A percentile compares a stretch with the other conserved stretches of the same genome.
Conservation (phyloP, 139 green algal species). For the Astrephomene gubernaculifera region DNA sequence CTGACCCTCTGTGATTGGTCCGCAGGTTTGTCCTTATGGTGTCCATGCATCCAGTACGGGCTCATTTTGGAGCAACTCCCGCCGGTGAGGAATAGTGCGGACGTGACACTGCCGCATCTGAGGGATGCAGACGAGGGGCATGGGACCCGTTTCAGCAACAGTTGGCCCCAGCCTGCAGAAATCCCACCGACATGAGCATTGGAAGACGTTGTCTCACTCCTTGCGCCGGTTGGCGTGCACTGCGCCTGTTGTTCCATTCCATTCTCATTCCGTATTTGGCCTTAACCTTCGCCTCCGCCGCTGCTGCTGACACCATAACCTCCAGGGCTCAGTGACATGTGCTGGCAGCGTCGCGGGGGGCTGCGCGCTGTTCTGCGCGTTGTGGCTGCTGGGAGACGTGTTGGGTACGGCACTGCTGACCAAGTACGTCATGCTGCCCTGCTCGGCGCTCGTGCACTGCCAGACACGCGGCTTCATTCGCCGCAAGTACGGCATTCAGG, state of each 20-base stretch:
- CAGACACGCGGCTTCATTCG: neutral
- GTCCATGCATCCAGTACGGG: constrained; percentile 34
- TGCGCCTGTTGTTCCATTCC: no score
- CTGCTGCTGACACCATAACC: neutral
- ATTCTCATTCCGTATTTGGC: no score
- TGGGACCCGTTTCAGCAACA: no score
- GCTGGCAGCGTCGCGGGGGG: constrained; percentile 8
- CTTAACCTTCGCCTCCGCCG: neutral
- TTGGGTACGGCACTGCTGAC: constrained; percentile 7
- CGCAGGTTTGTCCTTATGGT: constrained; percentile 9
- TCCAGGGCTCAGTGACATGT: constrained; percentile 8
- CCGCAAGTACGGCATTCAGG: constrained; percentile 38
- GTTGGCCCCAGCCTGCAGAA: no score
- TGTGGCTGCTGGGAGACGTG: constrained; percentile 33
- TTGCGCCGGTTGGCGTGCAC: no score
- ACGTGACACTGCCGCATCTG: neutral
- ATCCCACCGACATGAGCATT: no score
- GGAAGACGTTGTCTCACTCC: no score
- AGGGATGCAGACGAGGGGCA: no score
- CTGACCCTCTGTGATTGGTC: neutral
- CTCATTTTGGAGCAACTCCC: constrained; percentile 31
- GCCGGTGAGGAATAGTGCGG: neutral
- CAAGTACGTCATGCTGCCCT: constrained; percentile 2
- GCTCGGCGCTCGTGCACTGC: constrained; percentile 5
- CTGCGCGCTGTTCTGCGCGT: constrained; percentile 12